Evolutionary conservation across 202 grass and related monocot genomes (phyloP), one percentile per base, ranked within the genome.

Genomic region (Hordeum pubiflorum): DNA sequence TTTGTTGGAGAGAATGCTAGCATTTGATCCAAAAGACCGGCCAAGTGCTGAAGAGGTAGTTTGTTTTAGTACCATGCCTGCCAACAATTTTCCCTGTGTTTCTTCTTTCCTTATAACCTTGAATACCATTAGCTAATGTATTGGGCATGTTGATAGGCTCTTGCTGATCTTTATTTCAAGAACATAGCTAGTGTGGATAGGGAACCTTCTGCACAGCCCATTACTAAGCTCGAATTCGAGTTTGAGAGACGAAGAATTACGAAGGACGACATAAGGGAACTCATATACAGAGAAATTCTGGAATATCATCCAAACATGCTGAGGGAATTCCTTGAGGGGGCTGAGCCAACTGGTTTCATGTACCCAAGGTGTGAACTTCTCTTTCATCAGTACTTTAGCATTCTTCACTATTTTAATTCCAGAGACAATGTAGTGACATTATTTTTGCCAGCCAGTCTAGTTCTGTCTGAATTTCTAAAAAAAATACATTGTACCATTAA

Each of bases 151-250:
- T 86, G 60, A 55, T 76, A 97, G 94, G 94, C 94, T 63, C 80
- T 97, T 85, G 94, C 91, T 48, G 89, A 97, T 97, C 89, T 81
- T 62, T 97, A 97, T 90, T 97, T 97, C 80, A 97, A 88, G 82
- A 93, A 88, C 81, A 93, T 97, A 85, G 89, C 94, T 6, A 90
- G 84, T 75, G 94, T 97, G 54, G 94, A 97, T 74, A 91, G 91
- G 58, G 94, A 97, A 43, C 94, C 94, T 74, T 93, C 91, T 7
- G 91, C 91, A 20, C 94, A 93, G 74, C 80, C 91, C 29, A 89
- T 97, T 48, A 90, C 94, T 58, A 97, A 91, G 58, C 70, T 97
- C 20, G 94, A 97, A 43, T 97, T 97, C 80, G 91, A 97, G 70
- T 97, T 97, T 26, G 94, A 97, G 82, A 89, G 94, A 52, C 77